A percentile compares a stretch with the other conserved stretches of the same genome.
phyloP scores from a whole-genome alignment of 2,329 filamentous ascomycete genomes.

The Sporothrix euskadiensis region DNA sequence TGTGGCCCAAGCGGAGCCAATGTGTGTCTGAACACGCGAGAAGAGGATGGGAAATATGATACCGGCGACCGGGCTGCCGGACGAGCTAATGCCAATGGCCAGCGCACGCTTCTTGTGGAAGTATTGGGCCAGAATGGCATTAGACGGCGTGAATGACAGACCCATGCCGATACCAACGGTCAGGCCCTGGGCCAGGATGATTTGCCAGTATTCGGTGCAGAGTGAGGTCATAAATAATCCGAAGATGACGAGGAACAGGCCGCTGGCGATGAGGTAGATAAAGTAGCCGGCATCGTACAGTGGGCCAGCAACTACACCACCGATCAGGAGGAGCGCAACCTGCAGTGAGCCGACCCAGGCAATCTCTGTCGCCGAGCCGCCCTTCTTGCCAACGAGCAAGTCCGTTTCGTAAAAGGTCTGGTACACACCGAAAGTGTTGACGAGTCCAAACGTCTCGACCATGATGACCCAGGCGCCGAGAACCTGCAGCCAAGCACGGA shows the following conservation, averaged over 20 bases:
- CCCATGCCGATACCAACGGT: slow-evolving; percentile 31
- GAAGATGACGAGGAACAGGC: slow-evolving; percentile 55
- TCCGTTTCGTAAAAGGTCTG: slow-evolving; percentile 48
- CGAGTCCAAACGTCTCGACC: slow-evolving; percentile 44
- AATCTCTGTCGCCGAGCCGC: slow-evolving; percentile 34
- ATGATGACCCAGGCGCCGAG: slow-evolving; percentile 43
- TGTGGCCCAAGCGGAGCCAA: slow-evolving; percentile 38
- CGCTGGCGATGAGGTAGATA: slow-evolving; percentile 49
- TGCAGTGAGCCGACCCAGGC: slow-evolving; percentile 49
- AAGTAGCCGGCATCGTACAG: slow-evolving; percentile 59
- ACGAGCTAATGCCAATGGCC: slow-evolving; percentile 34
- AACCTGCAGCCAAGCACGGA: slow-evolving; percentile 45
- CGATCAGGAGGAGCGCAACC: slow-evolving; percentile 44
- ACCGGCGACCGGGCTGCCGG: slow-evolving; percentile 36
- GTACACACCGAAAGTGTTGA: slow-evolving; percentile 51
- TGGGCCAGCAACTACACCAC: slow-evolving; percentile 56
- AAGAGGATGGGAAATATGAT: slow-evolving; percentile 38
- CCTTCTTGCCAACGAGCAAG: slow-evolving; percentile 36
- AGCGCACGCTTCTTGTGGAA: slow-evolving; percentile 34
- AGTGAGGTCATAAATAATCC: slow-evolving; percentile 60
- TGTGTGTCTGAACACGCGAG: slow-evolving; percentile 32
- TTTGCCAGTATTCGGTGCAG: slow-evolving; percentile 38
- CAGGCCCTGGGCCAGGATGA: slow-evolving; percentile 36
- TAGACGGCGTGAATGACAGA: slow-evolving; percentile 32
- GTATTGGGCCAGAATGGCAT: slow-evolving; percentile 32